A percentile compares a stretch with the other conserved stretches of the same genome.
phyloP scores from a whole-genome alignment of 305 asterid genomes.

The Solanum hybrid region DNA sequence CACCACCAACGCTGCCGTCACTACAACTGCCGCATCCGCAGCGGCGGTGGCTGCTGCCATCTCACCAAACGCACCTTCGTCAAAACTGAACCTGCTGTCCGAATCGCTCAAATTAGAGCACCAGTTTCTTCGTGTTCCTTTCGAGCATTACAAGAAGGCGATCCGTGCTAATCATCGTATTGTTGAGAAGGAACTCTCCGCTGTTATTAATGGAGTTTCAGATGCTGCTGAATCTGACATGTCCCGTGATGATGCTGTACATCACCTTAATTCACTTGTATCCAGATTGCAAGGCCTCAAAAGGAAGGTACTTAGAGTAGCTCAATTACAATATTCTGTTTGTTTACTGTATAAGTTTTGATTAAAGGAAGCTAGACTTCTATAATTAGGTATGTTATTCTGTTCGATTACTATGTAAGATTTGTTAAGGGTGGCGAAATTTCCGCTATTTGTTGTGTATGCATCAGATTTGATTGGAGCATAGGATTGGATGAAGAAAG shows the following conservation, averaged over 20 bases:
- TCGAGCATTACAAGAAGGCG: constrained; percentile 86
- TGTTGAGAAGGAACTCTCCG: constrained; percentile 74
- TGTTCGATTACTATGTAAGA: not conserved
- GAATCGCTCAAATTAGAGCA: constrained; percentile 82
- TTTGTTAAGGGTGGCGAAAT: not conserved
- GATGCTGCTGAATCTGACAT: constrained; percentile 34
- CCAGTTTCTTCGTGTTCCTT: constrained; percentile 89
- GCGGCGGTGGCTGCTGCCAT: constrained; percentile 2
- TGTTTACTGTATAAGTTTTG: not conserved
- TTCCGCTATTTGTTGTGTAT: not conserved
- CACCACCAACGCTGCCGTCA: constrained; percentile 3
- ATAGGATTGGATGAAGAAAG: not conserved
- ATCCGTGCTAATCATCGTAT: constrained; percentile 84
- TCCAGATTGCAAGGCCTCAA: constrained; percentile 85
- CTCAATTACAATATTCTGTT: not conserved
- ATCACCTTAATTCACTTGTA: constrained; percentile 63
- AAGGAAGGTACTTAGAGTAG: constrained; percentile 48
- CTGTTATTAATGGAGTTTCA: constrained; percentile 50
- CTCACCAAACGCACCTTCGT: constrained; percentile 25
- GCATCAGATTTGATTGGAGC: not conserved
- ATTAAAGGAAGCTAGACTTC: not conserved
- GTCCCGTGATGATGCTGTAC: constrained; percentile 62
- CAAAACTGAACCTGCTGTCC: constrained; percentile 44
- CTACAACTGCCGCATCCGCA: not conserved
- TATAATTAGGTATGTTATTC: not conserved